Evolutionary conservation across 1,284 basidiomycete genomes (phyloP).

Genomic region (Fomitopsis pinicola): DNA sequence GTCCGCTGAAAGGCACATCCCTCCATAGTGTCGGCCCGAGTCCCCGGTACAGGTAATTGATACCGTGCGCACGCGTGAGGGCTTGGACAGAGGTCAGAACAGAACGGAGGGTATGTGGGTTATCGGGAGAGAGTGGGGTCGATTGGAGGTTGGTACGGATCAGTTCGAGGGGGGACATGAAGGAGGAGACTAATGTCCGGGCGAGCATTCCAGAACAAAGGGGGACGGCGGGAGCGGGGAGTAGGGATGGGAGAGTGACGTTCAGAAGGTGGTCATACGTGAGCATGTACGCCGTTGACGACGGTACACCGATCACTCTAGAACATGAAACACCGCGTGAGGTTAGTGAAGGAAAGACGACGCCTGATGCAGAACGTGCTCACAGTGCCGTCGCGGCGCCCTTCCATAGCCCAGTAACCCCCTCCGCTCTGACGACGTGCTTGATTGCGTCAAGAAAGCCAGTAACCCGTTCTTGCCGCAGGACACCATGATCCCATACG

Average conservation of each 20-base stretch:
- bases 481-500: constrained; percentile 69
- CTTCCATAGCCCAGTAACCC: constrained; percentile 82
- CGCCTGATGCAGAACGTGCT: constrained; percentile 28
- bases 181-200: constrained; percentile 74
- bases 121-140: constrained; percentile 61
- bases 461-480: constrained; percentile 65
- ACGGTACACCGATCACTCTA: constrained; percentile 89
- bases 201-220: constrained; percentile 82
- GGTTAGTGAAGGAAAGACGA: constrained; percentile 15
- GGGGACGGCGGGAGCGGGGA: constrained; percentile 63
- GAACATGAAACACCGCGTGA: constrained; percentile 25
- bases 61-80: constrained; percentile 62
- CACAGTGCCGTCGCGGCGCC: constrained; percentile 85
- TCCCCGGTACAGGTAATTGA: constrained; percentile 82
- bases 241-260: constrained; percentile 51
- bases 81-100: constrained; percentile 59
- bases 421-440: constrained; percentile 76
- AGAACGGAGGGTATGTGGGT: constrained; percentile 71
- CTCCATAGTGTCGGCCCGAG: constrained; percentile 92
- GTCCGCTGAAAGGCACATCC: constrained; percentile 94
- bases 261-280: constrained; percentile 90
- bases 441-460: constrained; percentile 81
- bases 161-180: constrained; percentile 90
- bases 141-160: constrained; percentile 93
- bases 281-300: constrained; percentile 93